Base-by-base conservation (phyloP, 176 grass and related monocot genomes). In the Bothriochloa decipiens region DNA sequence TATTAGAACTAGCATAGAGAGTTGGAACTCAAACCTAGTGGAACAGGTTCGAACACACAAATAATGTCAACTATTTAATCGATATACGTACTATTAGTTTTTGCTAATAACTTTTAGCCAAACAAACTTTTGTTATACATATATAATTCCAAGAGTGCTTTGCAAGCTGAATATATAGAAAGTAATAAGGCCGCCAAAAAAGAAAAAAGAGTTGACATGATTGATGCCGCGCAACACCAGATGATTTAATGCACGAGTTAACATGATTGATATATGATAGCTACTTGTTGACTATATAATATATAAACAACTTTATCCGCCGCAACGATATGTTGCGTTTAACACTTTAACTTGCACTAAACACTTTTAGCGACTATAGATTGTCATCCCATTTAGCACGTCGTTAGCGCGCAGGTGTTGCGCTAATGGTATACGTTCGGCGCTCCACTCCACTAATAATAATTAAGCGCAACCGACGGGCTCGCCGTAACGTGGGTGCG, bases 391-490 rank as follows among this genome's bases (percentile, higher is more conserved):
- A 55, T 12, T 49, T 43, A 41, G 66, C 80, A 57, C 68, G 80
- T 50, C 47, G 15, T 50, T 50, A 52, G 15, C 47, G 47, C 47
- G 47, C 47, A 50, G 47, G 47, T 72, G 52, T 27, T 71, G 80
- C 49, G 49, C 23, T 7, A 50, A 35, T n/a, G 79, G 25, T 81
- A 32, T 32, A 14, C 12, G 4, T 42, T 71, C 9, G 79, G 33
- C 27, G 29, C 47, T 71, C 67, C 36, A 36, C 49, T 72, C 80
- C 68, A 82, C 80, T 72, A 82, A 71, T 60, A 61, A 11, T 4
- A 32, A 32, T 32, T 32, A 32, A 32, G 29, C 49, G 49, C 49
- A 52, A 17, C 15, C 49, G 49, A 18, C 46, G 17, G 15, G 16
- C 15, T 15, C 7, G 6, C 17, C 47, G 47, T 50, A 50, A 16